These are phyloP conservation scores for Biscogniauxia sp. DNA, from an alignment of 2,329 filamentous ascomycete species.

Conservation along the genomic window DNA sequence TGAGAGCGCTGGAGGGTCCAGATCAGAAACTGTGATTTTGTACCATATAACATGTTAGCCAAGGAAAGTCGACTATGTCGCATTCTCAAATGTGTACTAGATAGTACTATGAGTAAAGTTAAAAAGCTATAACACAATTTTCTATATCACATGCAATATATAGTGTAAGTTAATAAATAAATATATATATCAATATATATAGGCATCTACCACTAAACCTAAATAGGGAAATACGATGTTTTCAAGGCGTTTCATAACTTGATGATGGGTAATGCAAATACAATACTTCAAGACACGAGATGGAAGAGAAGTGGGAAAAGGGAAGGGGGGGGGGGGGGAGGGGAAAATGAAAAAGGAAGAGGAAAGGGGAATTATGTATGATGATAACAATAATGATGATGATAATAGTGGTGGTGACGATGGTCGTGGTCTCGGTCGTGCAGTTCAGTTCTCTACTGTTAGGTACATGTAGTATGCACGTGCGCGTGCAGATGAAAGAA, in stretches of 20 bases:
- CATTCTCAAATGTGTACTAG: not conserved
- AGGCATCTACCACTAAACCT: slow-evolving; percentile 9
- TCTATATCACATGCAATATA: too few species aligned
- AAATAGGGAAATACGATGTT: slow-evolving; percentile 11
- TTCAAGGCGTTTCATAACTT: slow-evolving; percentile 18
- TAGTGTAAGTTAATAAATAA: slow-evolving; percentile 1
- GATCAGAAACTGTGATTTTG: not conserved
- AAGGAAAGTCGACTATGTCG: slow-evolving; percentile 8
- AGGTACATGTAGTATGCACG: not conserved
- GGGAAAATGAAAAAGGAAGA: not conserved
- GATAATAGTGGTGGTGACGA: not conserved
- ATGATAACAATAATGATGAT: not conserved
- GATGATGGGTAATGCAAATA: slow-evolving; percentile 15
- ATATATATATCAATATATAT: slow-evolving; percentile 1
- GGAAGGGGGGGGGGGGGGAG: not conserved
- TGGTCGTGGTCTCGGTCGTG: not conserved
- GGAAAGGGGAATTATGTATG: not conserved
- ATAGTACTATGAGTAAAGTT: too few species aligned
- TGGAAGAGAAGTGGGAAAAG: slow-evolving; percentile 7
- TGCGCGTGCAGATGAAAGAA: not conserved
- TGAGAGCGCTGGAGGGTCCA: not conserved
- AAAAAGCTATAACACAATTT: too few species aligned
- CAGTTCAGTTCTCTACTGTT: not conserved
- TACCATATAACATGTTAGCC: slow-evolving; percentile 23
- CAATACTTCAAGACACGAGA: slow-evolving; percentile 13